Evolutionary conservation across 2,329 filamentous ascomycete species (phyloP), one percentile per base, ranked within the genome.

Genomic region (Cladorrhinum sp.): DNA sequence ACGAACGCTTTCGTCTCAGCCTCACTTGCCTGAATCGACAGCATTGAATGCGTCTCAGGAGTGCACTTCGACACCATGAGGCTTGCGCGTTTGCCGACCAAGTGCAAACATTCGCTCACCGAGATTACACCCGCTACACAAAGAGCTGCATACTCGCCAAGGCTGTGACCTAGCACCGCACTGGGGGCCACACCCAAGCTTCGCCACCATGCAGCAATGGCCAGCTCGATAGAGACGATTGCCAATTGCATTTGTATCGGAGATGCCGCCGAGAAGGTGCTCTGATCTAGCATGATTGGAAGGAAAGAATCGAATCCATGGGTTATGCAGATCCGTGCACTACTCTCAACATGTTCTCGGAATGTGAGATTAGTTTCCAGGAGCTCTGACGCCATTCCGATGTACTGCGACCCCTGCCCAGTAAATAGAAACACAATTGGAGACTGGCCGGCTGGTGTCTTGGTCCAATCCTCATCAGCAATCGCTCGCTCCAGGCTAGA

Each of bases 111-210:
- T 70, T 91, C 88, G 65, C 83, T 83, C 16, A 83, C 84, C 16
- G 87, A 89, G 23, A 91, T 76, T 16, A 91, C 87, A 51, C 87
- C 88, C 56, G 88, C 86, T 46, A 86, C 80, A 67, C 88, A 80
- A 4, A 91, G 81, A 51, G 88, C 88, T 30, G 88, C 86, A 66
- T 90, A 91, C 72, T 91, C 88, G 57, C 88, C 88, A 16, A 91
- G 77, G 65, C 86, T 89, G 71, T 85, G 83, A 10, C 83, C 83
- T 12, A 85, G 71, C 1, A 86, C 82, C 5, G 76, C 81, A 14
- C 80, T 77, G 2, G 83, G 83, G 46, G 71, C 73, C 50, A 86
- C 73, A 36, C 81, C 82, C 76, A 81, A 80, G 0, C 78, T 80
- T 23, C 66, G 69, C 83, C 83, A 86, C 1, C 85, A 73, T 49